A percentile compares a stretch with the other conserved stretches of the same genome.
Evolutionary conservation across 2,329 filamentous ascomycete species (phyloP).

Genomic region (Venturia carpophila): DNA sequence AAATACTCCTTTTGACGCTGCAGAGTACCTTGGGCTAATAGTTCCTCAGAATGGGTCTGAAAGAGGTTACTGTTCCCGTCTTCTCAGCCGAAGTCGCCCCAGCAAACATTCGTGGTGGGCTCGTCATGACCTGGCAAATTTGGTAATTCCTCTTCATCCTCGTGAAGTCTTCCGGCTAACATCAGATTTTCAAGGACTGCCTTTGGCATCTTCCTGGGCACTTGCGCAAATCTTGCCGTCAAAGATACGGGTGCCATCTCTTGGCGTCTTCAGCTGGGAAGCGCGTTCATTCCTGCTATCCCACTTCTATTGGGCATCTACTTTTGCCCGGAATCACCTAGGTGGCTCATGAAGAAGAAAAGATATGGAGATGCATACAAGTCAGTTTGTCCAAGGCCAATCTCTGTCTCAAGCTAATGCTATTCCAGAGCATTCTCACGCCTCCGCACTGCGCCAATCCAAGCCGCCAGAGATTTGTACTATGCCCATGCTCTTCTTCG

Average conservation of each 20-base stretch:
- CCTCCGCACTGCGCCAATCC: slow-evolving; percentile 34
- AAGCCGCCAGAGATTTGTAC: slow-evolving; percentile 38
- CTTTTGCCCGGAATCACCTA: slow-evolving; percentile 34
- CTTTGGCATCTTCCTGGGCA: slow-evolving; percentile 41
- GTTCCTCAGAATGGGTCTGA: slow-evolving; percentile 37
- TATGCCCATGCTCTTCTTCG: slow-evolving; percentile 34
- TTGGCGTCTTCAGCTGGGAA: slow-evolving; percentile 35
- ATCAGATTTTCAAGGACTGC: slow-evolving; percentile 24
- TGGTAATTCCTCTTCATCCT: neutral
- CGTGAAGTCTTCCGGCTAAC: neutral
- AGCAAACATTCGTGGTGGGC: slow-evolving; percentile 33
- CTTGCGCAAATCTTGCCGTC: slow-evolving; percentile 35
- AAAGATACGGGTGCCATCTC: slow-evolving; percentile 29
- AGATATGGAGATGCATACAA: slow-evolving; percentile 32
- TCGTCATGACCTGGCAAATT: slow-evolving; percentile 41
- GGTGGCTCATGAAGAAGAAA: slow-evolving; percentile 37
- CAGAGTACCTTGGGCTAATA: neutral
- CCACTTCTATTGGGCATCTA: slow-evolving; percentile 34
- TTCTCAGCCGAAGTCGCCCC: slow-evolving; percentile 35
- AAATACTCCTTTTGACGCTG: slow-evolving; percentile 22
- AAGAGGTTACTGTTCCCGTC: slow-evolving; percentile 39
- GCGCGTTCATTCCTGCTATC: slow-evolving; percentile 34
- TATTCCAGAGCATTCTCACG: slow-evolving; percentile 29
- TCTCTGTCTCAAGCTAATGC: neutral
- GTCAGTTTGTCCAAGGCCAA: neutral